phyloP scores from a whole-genome alignment of 495 filamentous ascomycete species.

The Penicillium bialowiezense region DNA sequence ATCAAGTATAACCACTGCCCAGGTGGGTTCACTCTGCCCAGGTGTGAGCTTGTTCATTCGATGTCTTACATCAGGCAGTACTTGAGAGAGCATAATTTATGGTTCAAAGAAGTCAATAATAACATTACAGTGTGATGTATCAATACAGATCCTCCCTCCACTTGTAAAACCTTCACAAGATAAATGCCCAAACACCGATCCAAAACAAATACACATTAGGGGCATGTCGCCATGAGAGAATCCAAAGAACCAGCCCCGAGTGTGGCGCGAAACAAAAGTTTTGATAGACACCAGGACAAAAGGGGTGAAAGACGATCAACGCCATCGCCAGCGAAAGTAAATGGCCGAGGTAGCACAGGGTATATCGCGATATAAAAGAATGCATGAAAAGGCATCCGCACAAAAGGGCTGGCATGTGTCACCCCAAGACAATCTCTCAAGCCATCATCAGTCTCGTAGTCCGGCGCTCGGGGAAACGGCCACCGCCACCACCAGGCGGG shows the following conservation, averaged over 20 bases:
- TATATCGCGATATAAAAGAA: conserved; percentile 25
- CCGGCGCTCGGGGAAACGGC: conserved; percentile 70
- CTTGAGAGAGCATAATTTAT: too few relatives aligned
- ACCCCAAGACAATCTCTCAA: conserved; percentile 39
- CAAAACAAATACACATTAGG: conserved; percentile 13
- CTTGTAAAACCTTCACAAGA: conserved; percentile 3
- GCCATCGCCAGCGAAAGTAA: conserved; percentile 11
- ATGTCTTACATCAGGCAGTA: too few relatives aligned
- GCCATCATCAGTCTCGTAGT: conserved; percentile 89
- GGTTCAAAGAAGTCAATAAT: background rate
- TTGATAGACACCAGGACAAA: conserved; percentile 7
- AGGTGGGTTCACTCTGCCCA: too few relatives aligned
- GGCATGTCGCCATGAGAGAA: conserved; percentile 19
- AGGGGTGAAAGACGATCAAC: conserved; percentile 14
- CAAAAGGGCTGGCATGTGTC: background rate
- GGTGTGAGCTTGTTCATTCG: too few relatives aligned
- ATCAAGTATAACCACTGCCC: too few relatives aligned
- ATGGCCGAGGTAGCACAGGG: conserved; percentile 18
- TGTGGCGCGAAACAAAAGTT: too few relatives aligned
- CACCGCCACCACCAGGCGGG: conserved; percentile 23
- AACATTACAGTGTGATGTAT: conserved; percentile 1
- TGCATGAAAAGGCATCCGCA: background rate
- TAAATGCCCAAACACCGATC: conserved; percentile 12
- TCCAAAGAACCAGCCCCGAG: too few relatives aligned
- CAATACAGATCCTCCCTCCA: background rate